Evolutionary conservation across 129 eudicot species (phyloP).

Genomic region (Flaveria trinervia): DNA sequence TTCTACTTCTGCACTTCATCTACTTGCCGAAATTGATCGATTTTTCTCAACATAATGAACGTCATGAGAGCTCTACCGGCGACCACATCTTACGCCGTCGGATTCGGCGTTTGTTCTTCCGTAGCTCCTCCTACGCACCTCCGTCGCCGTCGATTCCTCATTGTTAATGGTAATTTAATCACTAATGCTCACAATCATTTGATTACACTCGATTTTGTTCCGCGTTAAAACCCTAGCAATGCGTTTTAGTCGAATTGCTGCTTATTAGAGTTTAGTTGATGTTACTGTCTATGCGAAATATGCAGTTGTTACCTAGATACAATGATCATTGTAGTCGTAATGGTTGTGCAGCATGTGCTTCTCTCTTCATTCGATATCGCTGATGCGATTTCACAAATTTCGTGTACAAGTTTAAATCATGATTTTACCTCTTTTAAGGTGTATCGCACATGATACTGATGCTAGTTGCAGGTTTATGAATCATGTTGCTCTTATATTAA

Average conservation of each 20-base stretch:
- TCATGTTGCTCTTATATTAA: not conserved
- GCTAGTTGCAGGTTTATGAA: not conserved
- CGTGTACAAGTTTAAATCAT: not conserved
- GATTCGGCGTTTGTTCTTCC: constrained; percentile 27
- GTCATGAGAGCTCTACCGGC: constrained; percentile 39
- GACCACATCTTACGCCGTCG: constrained; percentile 39
- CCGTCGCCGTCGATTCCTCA: constrained; percentile 25
- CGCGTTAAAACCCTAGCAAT: constrained; percentile 17
- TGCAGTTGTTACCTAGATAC: not conserved
- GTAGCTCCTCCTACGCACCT: constrained; percentile 23
- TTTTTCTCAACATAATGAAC: not conserved
- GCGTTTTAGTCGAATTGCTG: not conserved
- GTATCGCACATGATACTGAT: not conserved
- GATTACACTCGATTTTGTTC: constrained; percentile 7
- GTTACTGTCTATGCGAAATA: not conserved
- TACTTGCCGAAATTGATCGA: not conserved
- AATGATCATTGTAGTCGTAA: not conserved
- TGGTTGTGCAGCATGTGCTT: not conserved
- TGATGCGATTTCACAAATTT: not conserved
- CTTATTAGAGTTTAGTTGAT: not conserved
- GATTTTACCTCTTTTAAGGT: not conserved
- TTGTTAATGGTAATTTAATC: constrained; percentile 23
- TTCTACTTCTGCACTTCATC: constrained; percentile 1
- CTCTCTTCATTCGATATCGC: not conserved
- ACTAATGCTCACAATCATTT: not conserved